phyloP scores from a whole-genome alignment of 164 flowering plant species.

The Chimonanthus praecox region DNA sequence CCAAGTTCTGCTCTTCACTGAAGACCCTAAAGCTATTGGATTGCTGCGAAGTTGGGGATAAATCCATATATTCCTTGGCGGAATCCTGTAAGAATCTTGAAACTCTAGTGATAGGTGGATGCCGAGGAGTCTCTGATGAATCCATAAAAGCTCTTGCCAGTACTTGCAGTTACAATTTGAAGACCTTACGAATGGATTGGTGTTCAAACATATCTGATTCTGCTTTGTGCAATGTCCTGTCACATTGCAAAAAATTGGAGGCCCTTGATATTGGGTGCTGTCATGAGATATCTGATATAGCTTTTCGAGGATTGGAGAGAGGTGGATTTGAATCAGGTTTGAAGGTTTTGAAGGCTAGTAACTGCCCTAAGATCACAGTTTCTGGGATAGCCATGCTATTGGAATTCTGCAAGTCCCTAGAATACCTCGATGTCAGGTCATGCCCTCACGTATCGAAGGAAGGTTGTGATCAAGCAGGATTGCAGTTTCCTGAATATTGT shows the following conservation, averaged over 20 bases:
- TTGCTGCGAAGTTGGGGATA: constrained; percentile 71
- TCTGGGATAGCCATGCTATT: constrained; percentile 47
- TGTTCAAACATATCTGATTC: constrained; percentile 71
- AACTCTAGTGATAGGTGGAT: constrained; percentile 79
- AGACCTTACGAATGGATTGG: constrained; percentile 81
- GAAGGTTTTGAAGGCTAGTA: constrained; percentile 63
- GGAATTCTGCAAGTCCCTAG: constrained; percentile 50
- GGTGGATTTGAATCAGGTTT: constrained; percentile 32
- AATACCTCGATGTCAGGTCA: constrained; percentile 82
- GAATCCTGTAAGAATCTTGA: constrained; percentile 66
- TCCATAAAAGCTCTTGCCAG: constrained; percentile 51
- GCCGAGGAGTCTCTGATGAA: constrained; percentile 56
- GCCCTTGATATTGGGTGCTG: constrained; percentile 81
- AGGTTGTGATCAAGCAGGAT: constrained; percentile 68
- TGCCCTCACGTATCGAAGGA: constrained; percentile 64
- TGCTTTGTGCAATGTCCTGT: constrained; percentile 51
- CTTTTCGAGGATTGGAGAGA: constrained; percentile 44
- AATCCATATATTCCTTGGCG: constrained; percentile 57
- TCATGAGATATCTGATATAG: constrained; percentile 75
- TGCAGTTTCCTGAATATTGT: constrained; percentile 64
- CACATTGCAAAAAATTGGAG: constrained; percentile 60
- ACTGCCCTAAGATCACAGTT: constrained; percentile 78
- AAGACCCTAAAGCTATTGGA: constrained; percentile 65
- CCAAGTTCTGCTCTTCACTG: constrained; percentile 58
- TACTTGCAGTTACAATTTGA: constrained; percentile 50